Base-by-base conservation (phyloP, 164 flowering plant species). In the Buxus sempervirens region DNA sequence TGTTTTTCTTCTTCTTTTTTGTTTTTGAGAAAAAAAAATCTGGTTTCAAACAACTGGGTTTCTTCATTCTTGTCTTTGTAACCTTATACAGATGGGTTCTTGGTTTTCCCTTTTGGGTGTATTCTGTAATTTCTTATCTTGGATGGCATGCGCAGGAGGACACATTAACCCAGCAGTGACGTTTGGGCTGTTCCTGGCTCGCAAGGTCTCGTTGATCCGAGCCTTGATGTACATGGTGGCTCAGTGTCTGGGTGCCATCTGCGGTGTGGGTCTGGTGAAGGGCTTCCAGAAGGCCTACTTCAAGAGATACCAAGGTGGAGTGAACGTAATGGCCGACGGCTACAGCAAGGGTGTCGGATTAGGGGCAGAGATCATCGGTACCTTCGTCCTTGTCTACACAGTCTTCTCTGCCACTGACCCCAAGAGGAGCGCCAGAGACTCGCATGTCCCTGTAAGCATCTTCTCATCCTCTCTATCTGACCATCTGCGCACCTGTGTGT, bases 331-430 rank as follows among this genome's bases (percentile, higher is more conserved):
- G 9, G 64, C 75, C 27, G 24, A 0, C 7, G 90, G 88, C 6
- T 84, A 82, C 81, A 75, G 76, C 72, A 78, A 59, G 18, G 90
- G 88, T 67, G 78, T 82, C 8, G 90, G 85, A 0, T 62, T 86
- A 51, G 90, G 72, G 8, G 90, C 90, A 5, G 90, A 86, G 77
- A 84, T 85, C 55, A 82, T 85, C 53, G 89, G 89, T 14, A 85
- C 86, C 26, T 85, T 85, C 60, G 86, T 85, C 18, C 86, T 85
- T 21, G 88, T 85, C 72, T 81, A 85, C 79, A 83, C 86, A 42
- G 88, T 84, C 72, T 85, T 85, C 83, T 83, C 89, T 27, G 89
- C 89, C 69, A 85, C 89, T 16, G 88, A 86, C 62, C 88, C 90
- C 73, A 86, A 86, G 73, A 73, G 90, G 32, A 86, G 60, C 61